phyloP scores from a whole-genome alignment of 805 yeast genomes.

The Kodamaea sagamina region DNA sequence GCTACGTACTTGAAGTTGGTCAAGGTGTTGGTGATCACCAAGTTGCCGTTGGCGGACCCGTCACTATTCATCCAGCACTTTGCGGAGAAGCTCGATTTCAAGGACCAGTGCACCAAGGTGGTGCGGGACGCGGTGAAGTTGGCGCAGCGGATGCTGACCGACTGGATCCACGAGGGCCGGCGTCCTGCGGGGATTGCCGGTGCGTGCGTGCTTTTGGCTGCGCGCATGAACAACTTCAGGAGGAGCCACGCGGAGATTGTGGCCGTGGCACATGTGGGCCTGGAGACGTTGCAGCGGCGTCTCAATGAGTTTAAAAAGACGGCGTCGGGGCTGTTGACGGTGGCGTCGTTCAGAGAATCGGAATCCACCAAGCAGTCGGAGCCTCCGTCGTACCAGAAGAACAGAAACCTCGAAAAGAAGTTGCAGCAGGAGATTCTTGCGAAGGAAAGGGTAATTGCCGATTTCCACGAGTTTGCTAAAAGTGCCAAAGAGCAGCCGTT shows the following conservation, averaged over 20 bases:
- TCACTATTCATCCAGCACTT: slow-evolving; percentile 91
- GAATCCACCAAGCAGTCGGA: slow-evolving; percentile 47
- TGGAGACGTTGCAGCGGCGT: slow-evolving; percentile 87
- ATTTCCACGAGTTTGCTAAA: slow-evolving; percentile 1
- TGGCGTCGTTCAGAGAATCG: slow-evolving; percentile 68
- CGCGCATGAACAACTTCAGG: slow-evolving; percentile 93
- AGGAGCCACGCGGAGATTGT: slow-evolving; percentile 92
- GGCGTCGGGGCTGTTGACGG: slow-evolving; percentile 68
- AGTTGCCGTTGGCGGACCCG: slow-evolving; percentile 90
- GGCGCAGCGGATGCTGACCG: slow-evolving; percentile 88
- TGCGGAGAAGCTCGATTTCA: slow-evolving; percentile 83
- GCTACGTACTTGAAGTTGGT: slow-evolving; percentile 94
- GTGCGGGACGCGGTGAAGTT: slow-evolving; percentile 83
- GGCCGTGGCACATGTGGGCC: slow-evolving; percentile 93
- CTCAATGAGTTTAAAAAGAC: slow-evolving; percentile 85
- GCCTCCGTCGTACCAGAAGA: slow-evolving; percentile 82
- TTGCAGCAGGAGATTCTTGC: slow-evolving; percentile 32
- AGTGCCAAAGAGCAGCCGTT: not conserved
- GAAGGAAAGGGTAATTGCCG: slow-evolving; percentile 11
- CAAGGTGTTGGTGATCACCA: slow-evolving; percentile 73
- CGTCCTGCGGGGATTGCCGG: slow-evolving; percentile 99
- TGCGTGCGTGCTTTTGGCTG: slow-evolving; percentile 89
- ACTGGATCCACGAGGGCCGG: slow-evolving; percentile 96
- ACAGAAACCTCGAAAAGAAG: slow-evolving; percentile 53
- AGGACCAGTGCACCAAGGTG: slow-evolving; percentile 70